Base-by-base conservation (phyloP, 1,284 basidiomycete genomes). In the Cutaneotrichosporon daszewskae region DNA sequence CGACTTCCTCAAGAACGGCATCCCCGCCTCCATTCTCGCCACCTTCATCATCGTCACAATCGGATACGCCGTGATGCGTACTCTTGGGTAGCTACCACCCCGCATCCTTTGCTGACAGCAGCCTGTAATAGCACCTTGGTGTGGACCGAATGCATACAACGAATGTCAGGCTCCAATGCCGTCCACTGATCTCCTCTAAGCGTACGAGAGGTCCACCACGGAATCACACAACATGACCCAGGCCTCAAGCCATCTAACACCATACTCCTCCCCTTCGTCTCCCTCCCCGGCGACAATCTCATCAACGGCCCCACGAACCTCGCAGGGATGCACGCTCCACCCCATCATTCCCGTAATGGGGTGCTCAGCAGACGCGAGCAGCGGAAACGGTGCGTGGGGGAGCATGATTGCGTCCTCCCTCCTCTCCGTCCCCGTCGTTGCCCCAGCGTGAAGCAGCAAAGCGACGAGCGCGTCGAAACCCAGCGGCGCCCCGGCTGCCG, bases 1-100 rank as follows among this genome's bases (percentile, higher is more conserved):
- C 18, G 91, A 96, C 69, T 97, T 97, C 73, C 73, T 96, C 58
- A 87, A 86, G 74, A 92, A 91, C 57, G 91, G 94, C 33, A 80
- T 97, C 20, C 87, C 88, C 1, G 89, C 94, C 4, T 90, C 86
- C 53, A 75, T 96, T 40, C 79, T 95, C 23, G 86, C 92, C 2
- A 84, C 84, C 0, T 64, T 85, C 57, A 86, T 90, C 54, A 84
- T 91, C 29, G 76, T 84, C 23, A 88, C 86, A 0, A 74, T 91
- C 36, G 88, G 88, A 4, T 91, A 83, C 69, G 66, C 79, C 17
- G 75, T 91, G 51, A 69, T 69, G 66, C 54, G 64, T 5, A 18
- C 43, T 13, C 49, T 54, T 12, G 46, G 40, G 47, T 49, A 43
- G 19, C 13, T 16, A 13, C 13, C 14, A 8, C 25, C 25, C 25